phyloP scores from a whole-genome alignment of 2,329 filamentous ascomycete species.

The Nemania bipapillata region DNA sequence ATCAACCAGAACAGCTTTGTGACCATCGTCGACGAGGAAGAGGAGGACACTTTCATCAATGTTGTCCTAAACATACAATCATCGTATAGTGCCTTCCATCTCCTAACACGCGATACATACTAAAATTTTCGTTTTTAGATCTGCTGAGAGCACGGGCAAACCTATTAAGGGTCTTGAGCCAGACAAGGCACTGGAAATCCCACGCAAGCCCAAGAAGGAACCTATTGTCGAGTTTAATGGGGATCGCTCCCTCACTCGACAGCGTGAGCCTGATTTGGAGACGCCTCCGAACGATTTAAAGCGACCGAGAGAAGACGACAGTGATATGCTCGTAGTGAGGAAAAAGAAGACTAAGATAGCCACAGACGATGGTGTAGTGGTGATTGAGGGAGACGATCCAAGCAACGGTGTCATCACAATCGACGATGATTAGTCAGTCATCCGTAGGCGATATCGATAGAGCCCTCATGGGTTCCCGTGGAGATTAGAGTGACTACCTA shows the following conservation, averaged over 20 bases:
- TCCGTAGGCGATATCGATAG: background rate
- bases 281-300: constrained; percentile 57
- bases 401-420: constrained; percentile 74
- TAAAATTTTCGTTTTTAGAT: constrained; percentile 34
- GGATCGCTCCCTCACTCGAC: constrained; percentile 55
- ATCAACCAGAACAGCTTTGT: constrained; percentile 79
- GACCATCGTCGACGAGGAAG: constrained; percentile 85
- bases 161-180: constrained; percentile 62
- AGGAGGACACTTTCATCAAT: constrained; percentile 79
- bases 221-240: constrained; percentile 56
- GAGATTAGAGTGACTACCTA: background rate
- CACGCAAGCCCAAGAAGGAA: constrained; percentile 63
- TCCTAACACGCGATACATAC: constrained; percentile 42
- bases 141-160: constrained; percentile 58
- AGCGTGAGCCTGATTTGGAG: constrained; percentile 54
- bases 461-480: background rate
- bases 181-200: constrained; percentile 61
- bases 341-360: constrained; percentile 67
- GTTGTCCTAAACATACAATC: constrained; percentile 77
- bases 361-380: constrained; percentile 57
- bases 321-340: constrained; percentile 57
- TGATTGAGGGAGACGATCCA: constrained; percentile 62
- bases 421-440: constrained; percentile 60
- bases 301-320: constrained; percentile 59
- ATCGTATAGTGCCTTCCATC: constrained; percentile 58